A percentile compares a stretch with the other conserved stretches of the same genome.
Evolutionary conservation across 768 basidiomycete genomes (phyloP).

Genomic region (Jaapia argillacea): DNA sequence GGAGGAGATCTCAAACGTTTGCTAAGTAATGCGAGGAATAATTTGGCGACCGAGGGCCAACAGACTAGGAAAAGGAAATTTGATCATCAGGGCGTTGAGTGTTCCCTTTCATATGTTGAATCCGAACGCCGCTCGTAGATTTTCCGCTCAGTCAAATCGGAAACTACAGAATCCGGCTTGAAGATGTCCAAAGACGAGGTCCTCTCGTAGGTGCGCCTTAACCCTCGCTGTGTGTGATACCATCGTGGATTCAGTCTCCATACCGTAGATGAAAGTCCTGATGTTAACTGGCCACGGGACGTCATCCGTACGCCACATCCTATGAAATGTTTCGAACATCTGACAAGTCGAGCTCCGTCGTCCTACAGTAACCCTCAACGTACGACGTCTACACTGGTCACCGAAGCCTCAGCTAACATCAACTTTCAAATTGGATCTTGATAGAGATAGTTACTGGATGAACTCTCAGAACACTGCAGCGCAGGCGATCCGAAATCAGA

Average conservation of each 20-base stretch:
- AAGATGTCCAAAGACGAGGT: constrained; percentile 32
- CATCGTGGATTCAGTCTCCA: constrained; percentile 1
- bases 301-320: constrained; percentile 24
- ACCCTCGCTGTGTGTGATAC: constrained; percentile 4
- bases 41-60: neutral
- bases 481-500: constrained; percentile 42
- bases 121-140: neutral
- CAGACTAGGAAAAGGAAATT: neutral
- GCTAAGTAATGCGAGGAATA: neutral
- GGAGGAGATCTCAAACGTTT: neutral
- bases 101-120: neutral
- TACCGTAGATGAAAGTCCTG: constrained; percentile 24
- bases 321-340: neutral
- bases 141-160: constrained; percentile 11
- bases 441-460: constrained; percentile 39
- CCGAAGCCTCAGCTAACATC: too few species aligned
- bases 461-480: constrained; percentile 30
- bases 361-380: constrained; percentile 16
- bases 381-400: neutral
- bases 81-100: neutral
- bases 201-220: constrained; percentile 22
- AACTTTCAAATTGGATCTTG: too few species aligned
- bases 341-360: neutral
- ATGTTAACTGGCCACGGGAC: constrained; percentile 42
- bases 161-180: constrained; percentile 19